Percentiles rank a stretch among this genome's conserved stretches.
Conservation (phyloP, 305 asterid species). For the Euphrasia arctica region DNA sequence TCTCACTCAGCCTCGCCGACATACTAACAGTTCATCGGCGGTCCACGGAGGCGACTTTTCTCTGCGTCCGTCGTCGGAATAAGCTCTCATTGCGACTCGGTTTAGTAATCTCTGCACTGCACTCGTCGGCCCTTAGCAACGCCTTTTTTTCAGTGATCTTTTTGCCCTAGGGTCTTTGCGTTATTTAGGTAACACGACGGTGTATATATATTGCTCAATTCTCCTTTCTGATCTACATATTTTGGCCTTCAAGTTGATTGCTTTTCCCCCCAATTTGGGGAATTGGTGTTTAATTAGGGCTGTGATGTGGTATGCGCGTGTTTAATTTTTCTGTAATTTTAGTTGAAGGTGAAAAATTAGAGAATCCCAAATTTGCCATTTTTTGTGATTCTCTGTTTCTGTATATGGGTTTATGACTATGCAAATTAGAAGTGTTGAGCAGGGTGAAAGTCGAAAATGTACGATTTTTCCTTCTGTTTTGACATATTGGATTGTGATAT, state of each 20-base stretch:
- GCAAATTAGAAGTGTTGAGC: background rate
- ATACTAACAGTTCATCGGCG: constrained; percentile 51
- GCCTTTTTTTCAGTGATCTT: constrained; percentile 17
- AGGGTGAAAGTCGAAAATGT: constrained; percentile 1
- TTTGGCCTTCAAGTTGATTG: background rate
- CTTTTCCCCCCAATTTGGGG: background rate
- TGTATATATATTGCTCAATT: constrained; percentile 7
- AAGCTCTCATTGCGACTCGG: constrained; percentile 18
- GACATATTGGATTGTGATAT: background rate
- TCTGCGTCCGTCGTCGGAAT: constrained; percentile 5
- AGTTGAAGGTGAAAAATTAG: background rate
- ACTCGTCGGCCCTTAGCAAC: constrained; percentile 22
- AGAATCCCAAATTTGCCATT: constrained; percentile 11
- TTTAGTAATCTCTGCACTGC: constrained; percentile 11
- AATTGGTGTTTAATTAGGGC: constrained; percentile 20
- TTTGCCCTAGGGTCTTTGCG: constrained; percentile 14
- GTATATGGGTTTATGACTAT: constrained; percentile 15
- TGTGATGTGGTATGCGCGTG: background rate
- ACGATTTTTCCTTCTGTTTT: background rate
- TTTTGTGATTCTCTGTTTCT: constrained; percentile 17
- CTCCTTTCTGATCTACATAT: background rate
- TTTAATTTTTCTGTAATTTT: constrained; percentile 1
- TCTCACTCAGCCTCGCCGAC: constrained; percentile 31
- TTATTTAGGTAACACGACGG: constrained; percentile 12
- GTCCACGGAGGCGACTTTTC: constrained; percentile 31